A percentile compares a stretch with the other conserved stretches of the same genome.
Evolutionary conservation across 352 stramenopile species (phyloP).

Genomic region (Phytophthora colocasiae): DNA sequence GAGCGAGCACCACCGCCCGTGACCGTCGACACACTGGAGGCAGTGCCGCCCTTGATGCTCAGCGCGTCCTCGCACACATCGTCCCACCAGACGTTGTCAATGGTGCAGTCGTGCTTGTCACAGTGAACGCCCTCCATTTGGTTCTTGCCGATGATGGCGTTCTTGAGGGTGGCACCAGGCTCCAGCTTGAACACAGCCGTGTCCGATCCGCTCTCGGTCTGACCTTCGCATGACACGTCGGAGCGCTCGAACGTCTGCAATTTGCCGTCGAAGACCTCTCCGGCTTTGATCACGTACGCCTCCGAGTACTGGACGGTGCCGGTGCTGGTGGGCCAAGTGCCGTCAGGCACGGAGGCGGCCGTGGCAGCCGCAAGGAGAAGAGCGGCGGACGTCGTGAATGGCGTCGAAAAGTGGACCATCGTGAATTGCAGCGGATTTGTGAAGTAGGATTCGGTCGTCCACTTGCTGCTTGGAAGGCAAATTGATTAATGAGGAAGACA

Average conservation of each 20-base stretch:
- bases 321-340: conserved; percentile 22
- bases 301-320: conserved; percentile 25
- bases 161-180: conserved; percentile 18
- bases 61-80: too few species aligned
- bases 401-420: conserved; percentile 18
- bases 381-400: conserved; percentile 6
- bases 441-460: neutral
- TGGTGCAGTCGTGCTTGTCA: conserved; percentile 12
- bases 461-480: conserved; percentile 1
- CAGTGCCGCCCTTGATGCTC: too few species aligned
- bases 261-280: conserved; percentile 26
- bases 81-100: conserved; percentile 16
- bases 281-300: conserved; percentile 41
- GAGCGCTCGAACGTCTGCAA: conserved; percentile 65
- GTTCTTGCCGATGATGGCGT: conserved; percentile 27
- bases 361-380: conserved; percentile 10
- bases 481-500: neutral
- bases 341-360: conserved; percentile 16
- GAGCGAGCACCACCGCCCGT: conserved; percentile 2
- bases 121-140: conserved; percentile 25
- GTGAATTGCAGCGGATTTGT: conserved; percentile 4
- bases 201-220: conserved; percentile 22
- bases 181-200: conserved; percentile 45
- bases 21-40: conserved; percentile 32
- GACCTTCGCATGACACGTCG: conserved; percentile 45